A percentile compares a stretch with the other conserved stretches of the same genome.
These are phyloP conservation scores for Meira nashicola DNA, from an alignment of 1,284 basidiomycete genomes.

Conservation along the genomic window DNA sequence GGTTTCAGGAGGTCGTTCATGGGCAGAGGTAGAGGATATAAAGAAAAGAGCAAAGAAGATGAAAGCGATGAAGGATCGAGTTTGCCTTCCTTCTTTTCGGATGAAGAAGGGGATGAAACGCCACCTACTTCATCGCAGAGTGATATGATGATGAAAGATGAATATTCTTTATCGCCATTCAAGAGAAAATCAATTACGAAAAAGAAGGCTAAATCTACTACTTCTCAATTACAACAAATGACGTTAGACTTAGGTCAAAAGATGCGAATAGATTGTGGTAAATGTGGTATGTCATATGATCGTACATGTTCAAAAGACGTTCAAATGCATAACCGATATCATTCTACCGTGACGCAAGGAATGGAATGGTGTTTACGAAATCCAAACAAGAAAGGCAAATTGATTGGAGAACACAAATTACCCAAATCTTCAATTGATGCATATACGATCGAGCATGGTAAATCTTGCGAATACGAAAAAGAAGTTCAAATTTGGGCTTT, in stretches of 20 bases:
- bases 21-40: too few relatives aligned
- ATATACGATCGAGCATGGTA: conserved; percentile 41
- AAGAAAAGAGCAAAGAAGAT: too few relatives aligned
- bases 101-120: too few relatives aligned
- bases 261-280: conserved; percentile 29
- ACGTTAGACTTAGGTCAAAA: conserved; percentile 41
- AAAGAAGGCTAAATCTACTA: background rate
- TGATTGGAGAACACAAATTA: too few relatives aligned
- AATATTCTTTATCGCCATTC: conserved; percentile 7
- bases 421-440: too few relatives aligned
- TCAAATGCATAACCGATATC: conserved; percentile 31
- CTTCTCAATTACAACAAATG: conserved; percentile 28
- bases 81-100: too few relatives aligned
- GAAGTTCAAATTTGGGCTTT: background rate
- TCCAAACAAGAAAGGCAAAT: too few relatives aligned
- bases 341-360: conserved; percentile 31
- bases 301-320: conserved; percentile 31
- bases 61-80: too few relatives aligned
- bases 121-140: background rate
- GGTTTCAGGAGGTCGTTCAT: too few relatives aligned
- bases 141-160: background rate
- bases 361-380: conserved; percentile 26
- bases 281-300: conserved; percentile 46
- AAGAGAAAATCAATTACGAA: background rate
- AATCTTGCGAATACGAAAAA: conserved; percentile 75